These are phyloP conservation scores for Neofusicoccum ribis DNA, from an alignment of 2,329 filamentous ascomycete genomes.

Conservation along the genomic window DNA sequence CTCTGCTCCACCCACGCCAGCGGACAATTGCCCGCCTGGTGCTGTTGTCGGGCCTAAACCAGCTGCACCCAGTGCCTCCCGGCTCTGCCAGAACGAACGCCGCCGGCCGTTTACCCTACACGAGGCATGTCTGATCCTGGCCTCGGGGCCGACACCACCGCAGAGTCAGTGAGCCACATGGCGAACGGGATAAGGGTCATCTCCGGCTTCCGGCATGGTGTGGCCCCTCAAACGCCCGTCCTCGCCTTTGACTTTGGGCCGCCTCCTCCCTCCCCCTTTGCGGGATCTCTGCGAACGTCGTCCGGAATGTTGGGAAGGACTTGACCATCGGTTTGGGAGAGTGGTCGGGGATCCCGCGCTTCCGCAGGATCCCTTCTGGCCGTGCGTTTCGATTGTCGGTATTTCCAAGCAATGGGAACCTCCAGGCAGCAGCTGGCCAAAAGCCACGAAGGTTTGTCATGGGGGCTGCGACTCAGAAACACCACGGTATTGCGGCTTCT, in stretches of 20 bases:
- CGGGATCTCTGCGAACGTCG: neutral
- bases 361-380: neutral
- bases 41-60: neutral
- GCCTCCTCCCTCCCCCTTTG: neutral
- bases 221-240: neutral
- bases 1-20: neutral
- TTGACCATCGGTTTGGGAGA: neutral
- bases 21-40: neutral
- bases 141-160: neutral
- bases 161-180: neutral
- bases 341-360: no score
- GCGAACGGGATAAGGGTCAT: neutral
- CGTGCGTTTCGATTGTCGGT: neutral
- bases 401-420: neutral
- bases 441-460: neutral
- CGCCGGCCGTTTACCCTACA: neutral
- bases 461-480: neutral
- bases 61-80: neutral
- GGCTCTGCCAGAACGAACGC: neutral
- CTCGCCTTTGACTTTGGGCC: neutral
- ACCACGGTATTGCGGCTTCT: neutral
- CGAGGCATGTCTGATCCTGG: neutral
- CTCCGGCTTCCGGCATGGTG: neutral
- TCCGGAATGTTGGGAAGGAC: no score
- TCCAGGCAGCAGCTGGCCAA: neutral